A percentile compares a stretch with the other conserved stretches of the same genome.
Evolutionary conservation across 1,284 basidiomycete genomes (phyloP).

Genomic region (Sanghuangporus baumii): DNA sequence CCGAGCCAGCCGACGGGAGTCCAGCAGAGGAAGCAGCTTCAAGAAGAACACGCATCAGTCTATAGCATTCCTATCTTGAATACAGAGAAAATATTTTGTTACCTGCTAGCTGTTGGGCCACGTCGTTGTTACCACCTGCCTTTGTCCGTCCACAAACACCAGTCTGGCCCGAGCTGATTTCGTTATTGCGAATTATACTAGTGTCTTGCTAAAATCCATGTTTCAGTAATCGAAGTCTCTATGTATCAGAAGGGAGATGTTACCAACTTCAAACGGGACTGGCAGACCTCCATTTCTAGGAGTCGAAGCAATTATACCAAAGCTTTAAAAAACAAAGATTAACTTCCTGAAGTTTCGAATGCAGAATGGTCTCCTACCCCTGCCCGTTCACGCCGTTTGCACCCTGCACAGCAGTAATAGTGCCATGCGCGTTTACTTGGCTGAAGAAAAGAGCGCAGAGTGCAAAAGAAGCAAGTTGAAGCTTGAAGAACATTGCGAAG

Average conservation of each 20-base stretch:
- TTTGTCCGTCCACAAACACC: constrained; percentile 23
- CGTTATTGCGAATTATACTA: constrained; percentile 22
- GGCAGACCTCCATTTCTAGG: constrained; percentile 23
- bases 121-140: constrained; percentile 22
- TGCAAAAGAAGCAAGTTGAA: constrained; percentile 3
- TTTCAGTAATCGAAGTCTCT: neutral
- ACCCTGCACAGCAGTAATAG: constrained; percentile 21
- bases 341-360: neutral
- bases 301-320: constrained; percentile 23
- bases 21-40: constrained; percentile 20
- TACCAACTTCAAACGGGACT: constrained; percentile 22
- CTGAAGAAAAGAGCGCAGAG: constrained; percentile 15
- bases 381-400: constrained; percentile 21
- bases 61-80: neutral
- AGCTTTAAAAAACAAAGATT: constrained; percentile 4
- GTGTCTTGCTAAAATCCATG: constrained; percentile 21
- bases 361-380: constrained; percentile 17
- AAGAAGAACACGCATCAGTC: neutral
- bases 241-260: neutral
- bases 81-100: neutral
- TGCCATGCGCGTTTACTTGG: constrained; percentile 21
- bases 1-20: constrained; percentile 19
- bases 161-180: constrained; percentile 21
- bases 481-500: constrained; percentile 11
- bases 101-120: constrained; percentile 21